These are phyloP conservation scores for Aspergillus funiculosus DNA, from an alignment of 495 filamentous ascomycete species.

Conservation along the genomic window DNA sequence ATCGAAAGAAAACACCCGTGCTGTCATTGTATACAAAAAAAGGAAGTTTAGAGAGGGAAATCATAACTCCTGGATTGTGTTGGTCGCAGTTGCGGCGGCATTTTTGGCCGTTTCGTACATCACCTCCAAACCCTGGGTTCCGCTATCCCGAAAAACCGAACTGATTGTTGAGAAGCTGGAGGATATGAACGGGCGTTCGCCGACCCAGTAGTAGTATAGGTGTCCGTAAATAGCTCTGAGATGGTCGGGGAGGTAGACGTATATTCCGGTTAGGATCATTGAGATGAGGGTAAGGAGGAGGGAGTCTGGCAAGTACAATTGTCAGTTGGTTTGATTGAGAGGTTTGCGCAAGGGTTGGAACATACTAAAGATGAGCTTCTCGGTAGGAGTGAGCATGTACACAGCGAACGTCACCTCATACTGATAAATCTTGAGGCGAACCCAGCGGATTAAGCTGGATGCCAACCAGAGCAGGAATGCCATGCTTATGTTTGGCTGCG, in stretches of 20 bases:
- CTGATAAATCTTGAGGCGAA: slow-evolving; percentile 77
- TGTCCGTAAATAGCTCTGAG: slow-evolving; percentile 68
- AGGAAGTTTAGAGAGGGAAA: not conserved
- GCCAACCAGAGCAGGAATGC: slow-evolving; percentile 35
- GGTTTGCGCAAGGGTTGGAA: not conserved
- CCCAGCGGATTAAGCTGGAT: slow-evolving; percentile 51
- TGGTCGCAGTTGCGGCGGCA: slow-evolving; percentile 30
- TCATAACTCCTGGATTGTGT: slow-evolving; percentile 38
- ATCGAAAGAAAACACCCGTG: not conserved
- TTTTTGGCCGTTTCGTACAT: slow-evolving; percentile 42
- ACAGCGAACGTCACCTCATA: slow-evolving; percentile 80
- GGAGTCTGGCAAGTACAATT: slow-evolving; percentile 55
- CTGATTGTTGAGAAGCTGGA: slow-evolving; percentile 30
- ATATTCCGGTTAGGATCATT: slow-evolving; percentile 77
- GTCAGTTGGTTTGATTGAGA: slow-evolving; percentile 1
- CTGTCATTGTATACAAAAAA: not conserved
- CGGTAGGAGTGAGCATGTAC: slow-evolving; percentile 80
- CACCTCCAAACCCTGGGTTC: slow-evolving; percentile 32
- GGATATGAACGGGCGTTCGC: slow-evolving; percentile 53
- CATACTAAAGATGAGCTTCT: slow-evolving; percentile 83
- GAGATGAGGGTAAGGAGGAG: slow-evolving; percentile 80
- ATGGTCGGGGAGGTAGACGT: slow-evolving; percentile 90
- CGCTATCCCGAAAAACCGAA: slow-evolving; percentile 35
- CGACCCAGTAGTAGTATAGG: slow-evolving; percentile 90
- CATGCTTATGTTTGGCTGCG: slow-evolving; percentile 28